Evolutionary conservation across 345 rosid genomes (phyloP).

Genomic region (Abelmoschus esculentus): DNA sequence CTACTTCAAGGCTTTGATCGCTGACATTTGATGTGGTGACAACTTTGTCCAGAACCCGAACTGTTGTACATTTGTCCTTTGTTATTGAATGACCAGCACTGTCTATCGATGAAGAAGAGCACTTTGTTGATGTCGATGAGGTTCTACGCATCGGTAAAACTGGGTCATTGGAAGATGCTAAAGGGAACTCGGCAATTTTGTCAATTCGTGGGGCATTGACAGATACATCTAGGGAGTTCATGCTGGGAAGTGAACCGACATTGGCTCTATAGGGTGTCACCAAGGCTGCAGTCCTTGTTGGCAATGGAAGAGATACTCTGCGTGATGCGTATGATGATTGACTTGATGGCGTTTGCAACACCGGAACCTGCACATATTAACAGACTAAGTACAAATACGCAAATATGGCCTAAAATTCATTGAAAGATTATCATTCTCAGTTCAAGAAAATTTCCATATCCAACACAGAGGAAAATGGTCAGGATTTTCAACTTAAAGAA

Average conservation of each 20-base stretch:
- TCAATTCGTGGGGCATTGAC: constrained; percentile 87
- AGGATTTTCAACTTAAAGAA: background rate
- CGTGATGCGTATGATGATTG: constrained; percentile 33
- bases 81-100: constrained; percentile 49
- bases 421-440: background rate
- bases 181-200: constrained; percentile 75
- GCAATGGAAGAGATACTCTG: constrained; percentile 67
- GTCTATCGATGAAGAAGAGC: constrained; percentile 29
- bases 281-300: constrained; percentile 20
- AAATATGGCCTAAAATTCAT: background rate
- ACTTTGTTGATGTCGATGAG: constrained; percentile 39
- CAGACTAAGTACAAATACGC: background rate
- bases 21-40: constrained; percentile 19
- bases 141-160: constrained; percentile 27
- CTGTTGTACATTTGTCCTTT: constrained; percentile 71
- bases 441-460: background rate
- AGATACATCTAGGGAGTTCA: constrained; percentile 67
- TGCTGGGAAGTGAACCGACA: constrained; percentile 21
- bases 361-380: constrained; percentile 36
- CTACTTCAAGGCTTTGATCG: constrained; percentile 22
- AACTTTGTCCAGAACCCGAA: constrained; percentile 31
- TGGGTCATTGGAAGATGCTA: constrained; percentile 48
- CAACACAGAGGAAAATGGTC: background rate
- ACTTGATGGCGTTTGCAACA: constrained; percentile 27
- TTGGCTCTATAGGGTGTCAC: constrained; percentile 30